phyloP scores from a whole-genome alignment of 306 rosid species.

The Pueraria montana region DNA sequence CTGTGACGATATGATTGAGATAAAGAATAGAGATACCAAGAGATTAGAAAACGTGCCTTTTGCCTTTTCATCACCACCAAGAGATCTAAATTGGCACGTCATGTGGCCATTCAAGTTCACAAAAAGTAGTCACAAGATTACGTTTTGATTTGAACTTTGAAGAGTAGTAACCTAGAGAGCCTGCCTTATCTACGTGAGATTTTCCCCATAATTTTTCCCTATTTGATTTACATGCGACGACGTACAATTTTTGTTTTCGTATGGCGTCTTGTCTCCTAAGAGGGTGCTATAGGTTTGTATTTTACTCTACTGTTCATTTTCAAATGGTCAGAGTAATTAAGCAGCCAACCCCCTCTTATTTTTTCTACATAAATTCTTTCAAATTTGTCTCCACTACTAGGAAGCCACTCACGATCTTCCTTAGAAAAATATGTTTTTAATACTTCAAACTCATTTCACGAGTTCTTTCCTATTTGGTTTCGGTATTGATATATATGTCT shows the following conservation, averaged over 20 bases:
- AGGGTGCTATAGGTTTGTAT: conserved; percentile 33
- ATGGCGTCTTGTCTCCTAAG: conserved; percentile 56
- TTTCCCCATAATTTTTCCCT: background rate
- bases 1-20: conserved; percentile 25
- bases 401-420: background rate
- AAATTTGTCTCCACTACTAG: conserved; percentile 39
- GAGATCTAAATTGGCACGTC: conserved; percentile 54
- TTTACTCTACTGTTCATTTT: conserved; percentile 26
- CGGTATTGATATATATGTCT: background rate
- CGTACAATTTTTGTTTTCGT: conserved; percentile 26
- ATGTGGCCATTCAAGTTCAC: conserved; percentile 56
- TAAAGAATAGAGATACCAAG: conserved; percentile 8
- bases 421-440: background rate
- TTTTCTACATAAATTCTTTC: conserved; percentile 15
- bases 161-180: background rate
- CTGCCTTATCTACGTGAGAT: conserved; percentile 1
- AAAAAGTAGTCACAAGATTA: conserved; percentile 26
- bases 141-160: conserved; percentile 34
- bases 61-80: conserved; percentile 60
- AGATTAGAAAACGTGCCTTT: conserved; percentile 38
- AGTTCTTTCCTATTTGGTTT: background rate
- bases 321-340: background rate
- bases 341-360: background rate
- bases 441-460: background rate
- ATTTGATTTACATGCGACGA: background rate